Evolutionary conservation across 768 basidiomycete species (phyloP).

Genomic region (Galerina sulciceps): DNA sequence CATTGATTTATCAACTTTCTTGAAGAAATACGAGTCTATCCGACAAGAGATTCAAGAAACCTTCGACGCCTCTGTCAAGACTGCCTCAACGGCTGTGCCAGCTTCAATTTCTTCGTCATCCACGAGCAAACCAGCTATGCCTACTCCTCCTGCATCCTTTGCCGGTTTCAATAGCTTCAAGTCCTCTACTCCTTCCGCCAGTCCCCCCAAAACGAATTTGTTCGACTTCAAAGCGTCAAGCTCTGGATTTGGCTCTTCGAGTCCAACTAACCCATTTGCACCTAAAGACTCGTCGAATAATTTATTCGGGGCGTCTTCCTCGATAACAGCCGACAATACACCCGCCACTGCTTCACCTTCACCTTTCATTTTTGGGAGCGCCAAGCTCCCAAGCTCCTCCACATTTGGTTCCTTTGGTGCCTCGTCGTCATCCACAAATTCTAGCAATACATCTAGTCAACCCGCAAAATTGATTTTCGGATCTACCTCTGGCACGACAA

Average conservation of each 20-base stretch:
- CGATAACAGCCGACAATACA: conserved; percentile 1
- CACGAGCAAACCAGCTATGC: conserved; percentile 11
- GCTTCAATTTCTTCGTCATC: conserved; percentile 9
- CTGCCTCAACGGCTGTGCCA: conserved; percentile 1
- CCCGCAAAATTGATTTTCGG: conserved; percentile 6
- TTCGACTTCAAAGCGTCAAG: conserved; percentile 16
- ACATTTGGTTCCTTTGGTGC: conserved; percentile 10
- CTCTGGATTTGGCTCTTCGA: conserved; percentile 15
- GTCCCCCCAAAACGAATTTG: not conserved
- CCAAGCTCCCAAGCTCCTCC: conserved; percentile 9
- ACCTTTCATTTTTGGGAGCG: conserved; percentile 11
- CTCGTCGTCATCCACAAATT: not conserved
- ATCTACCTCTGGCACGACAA: not conserved
- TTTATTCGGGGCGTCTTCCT: conserved; percentile 12
- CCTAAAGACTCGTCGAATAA: conserved; percentile 10
- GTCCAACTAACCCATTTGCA: conserved; percentile 17
- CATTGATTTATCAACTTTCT: conserved; percentile 55
- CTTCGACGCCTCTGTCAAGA: conserved; percentile 42
- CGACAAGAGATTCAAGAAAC: conserved; percentile 61
- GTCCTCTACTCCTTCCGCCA: conserved; percentile 5
- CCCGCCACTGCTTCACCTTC: not conserved
- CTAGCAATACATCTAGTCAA: conserved; percentile 1
- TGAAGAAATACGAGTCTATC: conserved; percentile 62
- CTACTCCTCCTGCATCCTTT: conserved; percentile 33
- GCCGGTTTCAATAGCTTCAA: conserved; percentile 29